These are phyloP conservation scores for Leishmania mexicana DNA, from an alignment of 208 protist genomes.

Conservation along the genomic window DNA sequence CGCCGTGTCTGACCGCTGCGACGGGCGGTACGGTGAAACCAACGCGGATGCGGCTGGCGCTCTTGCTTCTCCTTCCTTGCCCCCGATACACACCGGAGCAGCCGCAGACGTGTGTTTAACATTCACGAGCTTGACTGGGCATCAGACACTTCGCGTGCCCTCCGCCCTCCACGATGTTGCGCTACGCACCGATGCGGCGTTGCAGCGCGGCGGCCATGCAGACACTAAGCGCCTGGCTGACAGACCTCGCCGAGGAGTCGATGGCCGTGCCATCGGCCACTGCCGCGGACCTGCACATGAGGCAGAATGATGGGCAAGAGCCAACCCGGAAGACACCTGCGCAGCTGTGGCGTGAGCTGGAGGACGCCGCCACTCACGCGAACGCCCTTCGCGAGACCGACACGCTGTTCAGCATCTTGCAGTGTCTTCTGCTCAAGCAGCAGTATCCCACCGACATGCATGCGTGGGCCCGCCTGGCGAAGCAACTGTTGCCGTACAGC, in stretches of 20 bases:
- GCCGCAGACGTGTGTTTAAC: too few relatives aligned
- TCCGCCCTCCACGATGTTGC: slow-evolving; percentile 15
- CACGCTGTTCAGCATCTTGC: slow-evolving; percentile 50
- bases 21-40: too few relatives aligned
- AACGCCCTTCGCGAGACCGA: slow-evolving; percentile 71
- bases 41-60: not conserved
- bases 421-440: slow-evolving; percentile 36
- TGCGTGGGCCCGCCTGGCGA: slow-evolving; percentile 52
- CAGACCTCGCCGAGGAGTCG: slow-evolving; percentile 33
- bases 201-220: slow-evolving; percentile 31
- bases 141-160: not conserved
- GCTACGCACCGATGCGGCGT: not conserved
- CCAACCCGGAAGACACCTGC: not conserved
- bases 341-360: slow-evolving; percentile 53
- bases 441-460: slow-evolving; percentile 30
- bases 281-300: not conserved
- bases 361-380: slow-evolving; percentile 36
- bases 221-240: slow-evolving; percentile 37
- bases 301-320: not conserved
- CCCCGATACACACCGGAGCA: too few relatives aligned
- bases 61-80: too few relatives aligned
- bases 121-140: too few relatives aligned
- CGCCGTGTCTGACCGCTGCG: too few relatives aligned
- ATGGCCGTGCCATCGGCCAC: slow-evolving; percentile 16
- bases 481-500: slow-evolving; percentile 52